Base-by-base conservation (phyloP, 352 stramenopile species). In the Phytophthora tubulina region DNA sequence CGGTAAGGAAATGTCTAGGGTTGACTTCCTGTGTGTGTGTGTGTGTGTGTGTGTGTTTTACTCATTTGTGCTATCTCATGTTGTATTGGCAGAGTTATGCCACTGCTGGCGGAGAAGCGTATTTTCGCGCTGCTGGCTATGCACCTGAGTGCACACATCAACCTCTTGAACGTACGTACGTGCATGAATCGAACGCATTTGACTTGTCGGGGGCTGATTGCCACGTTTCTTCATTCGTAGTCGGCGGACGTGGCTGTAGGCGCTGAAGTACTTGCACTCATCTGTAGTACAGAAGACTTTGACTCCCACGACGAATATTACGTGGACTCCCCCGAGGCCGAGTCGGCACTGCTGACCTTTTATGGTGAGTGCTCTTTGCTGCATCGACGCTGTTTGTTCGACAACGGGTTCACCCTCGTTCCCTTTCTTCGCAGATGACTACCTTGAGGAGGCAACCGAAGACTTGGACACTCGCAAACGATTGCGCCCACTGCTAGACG, bases 91-190 rank as follows among this genome's bases (percentile, higher is more conserved):
- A 95, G 92, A 42, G 74, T 97, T 59, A 97, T 97, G 91, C 89
- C 91, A 4, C 64, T 97, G 33, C 63, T 97, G 15, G 80, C 82
- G 15, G 86, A 96, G 63, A 92, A 95, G 60, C 82, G 86, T 38
- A 82, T 97, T 46, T 92, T 97, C 39, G 70, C 81, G 6, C 64
- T 94, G n/a, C 54, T 98, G 52, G 77, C 84, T 21, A 89, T 85
- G 72, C 93, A 97, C 61, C 67, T 98, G 30, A 87, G 83, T 64
- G 67, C 70, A 31, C 84, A 95, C 52, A 75, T 89, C 31, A 75
- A 78, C 45, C 56, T 85, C 15, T 70, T 88, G 53, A 77, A 71
- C 54, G 80, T 88, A 82, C 49, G 77, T 72, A 31, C 21, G 21
- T 27, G 21, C 21, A 27, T 27, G 21, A 27, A 27, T 27, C 21